Evolutionary conservation across 2,329 filamentous ascomycete genomes (phyloP), one percentile per base, ranked within the genome.

Genomic region (Fusarium lyarnte): DNA sequence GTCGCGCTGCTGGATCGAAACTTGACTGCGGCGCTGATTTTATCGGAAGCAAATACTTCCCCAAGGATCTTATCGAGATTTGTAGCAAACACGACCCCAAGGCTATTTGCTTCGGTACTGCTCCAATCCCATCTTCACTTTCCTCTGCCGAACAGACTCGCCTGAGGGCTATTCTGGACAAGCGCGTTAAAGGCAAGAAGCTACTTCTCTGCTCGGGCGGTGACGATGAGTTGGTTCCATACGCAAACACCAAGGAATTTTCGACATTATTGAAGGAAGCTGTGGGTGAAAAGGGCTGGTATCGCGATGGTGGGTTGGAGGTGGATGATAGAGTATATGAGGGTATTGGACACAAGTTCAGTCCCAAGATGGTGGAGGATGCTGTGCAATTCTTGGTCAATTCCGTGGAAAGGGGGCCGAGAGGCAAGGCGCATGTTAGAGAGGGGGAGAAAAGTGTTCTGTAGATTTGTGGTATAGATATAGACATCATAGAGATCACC

Each of bases 21-120:
- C 80, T 84, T 4, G 85, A 86, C 17, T 84, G 88, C 21, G 85
- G 86, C 0, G 91, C 84, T 0, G 82, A 86, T 1, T 97, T 98
- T 77, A 78, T 97, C 2, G 94, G 94, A 6, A 94, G 92, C 63
- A 83, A 82, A 42, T 92, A 95, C 77, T 97, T 98, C 76, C 95
- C 95, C 0, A 80, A 82, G 0, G 86, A 89, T 1, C 87, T 98
- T 11, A 82, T 95, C 2, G 82, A 87, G 2, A 86, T 89, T 0
- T 88, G 94, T 35, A 83, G 86, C 27, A 87, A 87, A 59, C 89
- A 87, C 66, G 96, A 99, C 76, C 94, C 95, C 0, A 92, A 92
- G 25, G 91, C 89, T 3, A 83, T 96, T 11, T 82, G 97, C 14
- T 90, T 97, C 9, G 88, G 88, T 49, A 84, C 86, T 2, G 76